These are phyloP conservation scores for Suaeda aralocaspica DNA, from an alignment of 148 eudicot species.

Conservation along the genomic window DNA sequence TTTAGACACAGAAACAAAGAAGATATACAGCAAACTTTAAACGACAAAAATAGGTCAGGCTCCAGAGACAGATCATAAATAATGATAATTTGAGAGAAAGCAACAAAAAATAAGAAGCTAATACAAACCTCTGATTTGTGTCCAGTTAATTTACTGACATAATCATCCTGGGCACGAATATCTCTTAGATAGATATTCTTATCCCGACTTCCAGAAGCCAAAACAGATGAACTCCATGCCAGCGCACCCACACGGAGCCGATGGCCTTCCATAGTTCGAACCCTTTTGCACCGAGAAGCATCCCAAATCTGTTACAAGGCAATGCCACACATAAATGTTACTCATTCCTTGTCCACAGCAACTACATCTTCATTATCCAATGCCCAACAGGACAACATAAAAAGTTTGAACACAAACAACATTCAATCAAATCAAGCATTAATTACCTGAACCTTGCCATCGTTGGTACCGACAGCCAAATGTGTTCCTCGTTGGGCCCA, in stretches of 20 bases:
- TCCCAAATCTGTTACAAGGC: slow-evolving; percentile 65
- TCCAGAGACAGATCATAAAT: too few relatives aligned
- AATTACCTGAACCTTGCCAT: slow-evolving; percentile 70
- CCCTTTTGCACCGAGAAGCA: slow-evolving; percentile 71
- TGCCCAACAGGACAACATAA: background rate
- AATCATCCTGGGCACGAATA: slow-evolving; percentile 71
- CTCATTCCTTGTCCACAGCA: background rate
- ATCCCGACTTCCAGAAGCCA: slow-evolving; percentile 88
- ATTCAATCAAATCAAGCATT: background rate
- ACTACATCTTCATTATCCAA: background rate
- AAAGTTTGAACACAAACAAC: background rate
- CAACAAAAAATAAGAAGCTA: background rate
- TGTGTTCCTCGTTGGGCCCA: slow-evolving; percentile 90
- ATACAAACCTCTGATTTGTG: slow-evolving; percentile 85
- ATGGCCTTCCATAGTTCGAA: slow-evolving; percentile 87
- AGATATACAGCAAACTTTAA: background rate
- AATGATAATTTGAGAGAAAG: background rate
- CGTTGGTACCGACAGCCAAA: slow-evolving; percentile 77
- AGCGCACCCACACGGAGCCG: slow-evolving; percentile 76
- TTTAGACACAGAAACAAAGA: background rate
- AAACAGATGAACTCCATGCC: slow-evolving; percentile 77
- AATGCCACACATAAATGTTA: slow-evolving; percentile 7
- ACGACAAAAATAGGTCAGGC: background rate
- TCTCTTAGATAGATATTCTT: slow-evolving; percentile 83
- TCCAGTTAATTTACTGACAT: slow-evolving; percentile 67